These are phyloP conservation scores for Silene coronaria DNA, from an alignment of 179 eudicot species.

Conservation along the genomic window DNA sequence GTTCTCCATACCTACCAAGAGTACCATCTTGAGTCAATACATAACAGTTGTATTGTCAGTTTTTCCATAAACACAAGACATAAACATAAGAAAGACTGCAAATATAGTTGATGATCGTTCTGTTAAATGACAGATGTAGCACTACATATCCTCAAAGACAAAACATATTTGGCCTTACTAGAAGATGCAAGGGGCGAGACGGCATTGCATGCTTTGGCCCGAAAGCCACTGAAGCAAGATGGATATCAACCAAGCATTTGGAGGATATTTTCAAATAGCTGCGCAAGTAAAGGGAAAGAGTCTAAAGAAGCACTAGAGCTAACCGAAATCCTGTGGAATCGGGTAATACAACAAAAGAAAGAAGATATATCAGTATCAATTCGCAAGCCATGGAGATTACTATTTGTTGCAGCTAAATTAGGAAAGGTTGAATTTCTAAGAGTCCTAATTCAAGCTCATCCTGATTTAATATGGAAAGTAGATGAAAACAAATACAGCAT, in stretches of 20 bases:
- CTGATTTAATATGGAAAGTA: conserved; percentile 36
- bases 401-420: conserved; percentile 23
- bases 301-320: conserved; percentile 8
- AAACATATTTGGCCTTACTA: conserved; percentile 8
- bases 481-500: conserved; percentile 30
- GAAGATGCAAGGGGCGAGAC: conserved; percentile 25
- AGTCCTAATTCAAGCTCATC: conserved; percentile 24
- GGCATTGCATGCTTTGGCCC: conserved; percentile 31
- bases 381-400: conserved; percentile 24
- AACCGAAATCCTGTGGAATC: conserved; percentile 25
- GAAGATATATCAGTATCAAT: conserved; percentile 17
- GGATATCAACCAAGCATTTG: conserved; percentile 11
- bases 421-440: conserved; percentile 28
- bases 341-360: conserved; percentile 17
- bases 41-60: too few relatives aligned
- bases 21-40: too few relatives aligned
- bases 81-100: too few relatives aligned
- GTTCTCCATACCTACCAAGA: too few relatives aligned
- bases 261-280: conserved; percentile 14
- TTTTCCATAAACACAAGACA: too few relatives aligned
- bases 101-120: neutral
- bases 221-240: conserved; percentile 20
- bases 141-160: conserved; percentile 9
- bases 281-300: conserved; percentile 1
- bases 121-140: conserved; percentile 19